Evolutionary conservation across 148 eudicot species (phyloP), one percentile per base, ranked within the genome.

Genomic region (Salicornia ramosissima): DNA sequence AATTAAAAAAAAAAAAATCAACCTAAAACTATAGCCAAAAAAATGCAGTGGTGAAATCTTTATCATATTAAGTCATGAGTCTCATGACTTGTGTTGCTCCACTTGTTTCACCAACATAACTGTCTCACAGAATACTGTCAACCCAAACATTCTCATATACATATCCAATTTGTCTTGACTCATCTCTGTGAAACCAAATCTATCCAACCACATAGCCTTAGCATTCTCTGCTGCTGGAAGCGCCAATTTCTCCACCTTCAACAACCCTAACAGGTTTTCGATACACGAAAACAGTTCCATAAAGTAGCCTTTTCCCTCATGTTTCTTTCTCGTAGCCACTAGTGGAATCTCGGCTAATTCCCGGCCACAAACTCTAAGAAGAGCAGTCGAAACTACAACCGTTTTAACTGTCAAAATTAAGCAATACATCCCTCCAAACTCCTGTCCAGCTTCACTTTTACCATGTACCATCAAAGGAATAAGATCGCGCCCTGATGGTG

Each of bases 401-500:
- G 96, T 86, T 92, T 82, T 86, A 28, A 86, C 91, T 65, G 82
- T 83, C 65, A 94, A 73, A 61, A 94, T 79, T 29, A 94, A 81
- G 70, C 96, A 91, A 76, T 89, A 91, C 91, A 91, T 94, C 67
- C 96, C 92, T 64, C 90, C 87, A 55, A 91, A 94, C 68, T 94
- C 99, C 71, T 91, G 99, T 62, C 93, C 99, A 6, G 91, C 85
- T 30, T 86, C 85, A 75, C 87, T 91, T 88, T 89, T 86, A 88
- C 91, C 99, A 73, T 91, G 83, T 57, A 94, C 97, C 99, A 94
- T 94, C 21, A 89, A 79, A 68, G 99, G 97, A 74, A 91, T 91
- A 18, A 91, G 85, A 79, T 94, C 96, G 53, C 90, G 86, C 45
- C 96, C 97, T 75, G 80, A 84, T 57, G 56, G 78, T 47, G 91